These are phyloP conservation scores for Hygrocybe punicea DNA, from an alignment of 768 basidiomycete genomes.

Conservation along the genomic window DNA sequence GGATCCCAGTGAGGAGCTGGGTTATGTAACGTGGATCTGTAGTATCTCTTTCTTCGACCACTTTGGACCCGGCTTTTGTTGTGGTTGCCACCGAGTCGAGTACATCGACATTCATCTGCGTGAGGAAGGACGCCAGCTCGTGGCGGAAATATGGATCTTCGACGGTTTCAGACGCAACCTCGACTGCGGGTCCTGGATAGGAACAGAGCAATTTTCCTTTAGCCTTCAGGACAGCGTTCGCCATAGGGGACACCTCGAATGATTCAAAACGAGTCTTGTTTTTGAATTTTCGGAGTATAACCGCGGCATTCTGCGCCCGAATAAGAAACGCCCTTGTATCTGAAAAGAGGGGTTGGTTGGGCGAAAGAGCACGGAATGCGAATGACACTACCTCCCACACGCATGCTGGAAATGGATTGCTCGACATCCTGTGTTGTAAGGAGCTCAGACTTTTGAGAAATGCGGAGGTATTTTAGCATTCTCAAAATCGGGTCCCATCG, in stretches of 20 bases:
- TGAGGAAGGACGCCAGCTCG: constrained; percentile 41
- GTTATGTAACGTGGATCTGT: constrained; percentile 48
- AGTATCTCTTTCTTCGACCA: constrained; percentile 40
- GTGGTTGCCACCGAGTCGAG: constrained; percentile 35
- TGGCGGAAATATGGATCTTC: constrained; percentile 28
- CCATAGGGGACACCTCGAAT: constrained; percentile 44
- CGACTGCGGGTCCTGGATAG: constrained; percentile 47
- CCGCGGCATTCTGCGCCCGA: constrained; percentile 46
- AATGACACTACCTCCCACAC: constrained; percentile 13
- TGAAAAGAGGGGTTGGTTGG: constrained; percentile 14
- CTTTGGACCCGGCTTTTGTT: constrained; percentile 35
- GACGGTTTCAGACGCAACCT: constrained; percentile 29
- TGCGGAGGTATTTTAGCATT: constrained; percentile 30
- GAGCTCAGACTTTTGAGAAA: constrained; percentile 3
- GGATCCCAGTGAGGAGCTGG: constrained; percentile 46
- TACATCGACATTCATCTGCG: constrained; percentile 35
- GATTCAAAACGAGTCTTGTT: constrained; percentile 38
- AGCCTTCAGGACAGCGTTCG: constrained; percentile 34
- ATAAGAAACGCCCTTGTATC: constrained; percentile 41
- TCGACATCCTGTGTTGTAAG: constrained; percentile 9
- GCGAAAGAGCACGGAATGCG: neutral
- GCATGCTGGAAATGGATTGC: constrained; percentile 19
- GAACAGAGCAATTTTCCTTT: constrained; percentile 44
- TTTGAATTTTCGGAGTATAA: constrained; percentile 37
- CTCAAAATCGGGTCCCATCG: constrained; percentile 30